Evolutionary conservation across 495 filamentous ascomycete genomes (phyloP), one percentile per base, ranked within the genome.

Genomic region (Penicillium pancosmium): DNA sequence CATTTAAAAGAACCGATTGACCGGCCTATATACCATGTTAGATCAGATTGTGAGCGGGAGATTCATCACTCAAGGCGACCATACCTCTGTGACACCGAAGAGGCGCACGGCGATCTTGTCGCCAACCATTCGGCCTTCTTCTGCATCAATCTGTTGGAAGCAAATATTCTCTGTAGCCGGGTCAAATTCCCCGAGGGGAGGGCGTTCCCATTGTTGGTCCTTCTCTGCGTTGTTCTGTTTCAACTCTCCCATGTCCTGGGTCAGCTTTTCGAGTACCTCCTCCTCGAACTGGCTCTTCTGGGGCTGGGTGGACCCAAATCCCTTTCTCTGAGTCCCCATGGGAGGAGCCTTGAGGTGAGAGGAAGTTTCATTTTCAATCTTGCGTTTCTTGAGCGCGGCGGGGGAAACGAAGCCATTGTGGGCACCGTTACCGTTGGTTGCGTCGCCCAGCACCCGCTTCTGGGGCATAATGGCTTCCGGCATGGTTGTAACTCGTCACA

Each of bases 61-160:
- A 15, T 10, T 41, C 21, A 50, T 31, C 9, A 41, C 10, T 27
- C 4, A 25, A 51, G 11, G 16, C 11, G 44, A 38, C 3, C 19
- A 60, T 77, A 88, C 88, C 81, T 94, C 91, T n/a, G 93, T 97
- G n/a, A 97, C 91, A 64, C 94, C 94, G 72, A 97, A 99, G 13
- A 99, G 82, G 73, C 91, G 91, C 57, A 98, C 82, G 0, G 90
- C 84, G 2, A 89, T 78, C 65, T 83, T 86, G 16, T 89, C 90
- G 58, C 87, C 86, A 70, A 81, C 65, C 6, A 97, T 62, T 3
- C 83, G 86, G 18, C 94, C 93, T 72, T 98, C 93, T 64, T 98
- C 93, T 5, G 86, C 88, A 62, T 99, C 94, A 69, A 99, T 98
- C 68, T 95, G 90, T 73, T 98, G 94, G 72, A 98, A 98, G 67